Conservation (phyloP, 2,329 filamentous ascomycete species). For the Fonsecaea multimorphosa region DNA sequence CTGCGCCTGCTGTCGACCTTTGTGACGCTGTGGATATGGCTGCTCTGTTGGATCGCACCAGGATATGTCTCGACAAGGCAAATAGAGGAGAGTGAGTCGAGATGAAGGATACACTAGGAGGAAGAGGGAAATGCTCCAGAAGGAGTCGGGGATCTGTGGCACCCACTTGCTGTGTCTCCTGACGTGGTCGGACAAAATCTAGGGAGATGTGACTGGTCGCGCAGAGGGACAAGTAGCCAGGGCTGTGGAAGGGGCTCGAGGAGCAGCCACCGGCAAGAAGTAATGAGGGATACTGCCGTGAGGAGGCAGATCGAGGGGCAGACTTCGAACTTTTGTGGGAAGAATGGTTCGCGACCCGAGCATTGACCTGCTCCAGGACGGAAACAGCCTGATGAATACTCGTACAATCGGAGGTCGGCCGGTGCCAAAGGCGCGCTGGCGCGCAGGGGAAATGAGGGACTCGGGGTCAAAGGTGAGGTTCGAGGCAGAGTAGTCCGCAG, state of each 20-base stretch:
- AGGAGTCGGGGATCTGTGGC: constrained; percentile 11
- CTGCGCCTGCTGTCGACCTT: constrained; percentile 15
- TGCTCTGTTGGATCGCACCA: background rate
- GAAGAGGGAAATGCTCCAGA: constrained; percentile 24
- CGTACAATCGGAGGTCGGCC: constrained; percentile 17
- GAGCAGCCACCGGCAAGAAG: constrained; percentile 9
- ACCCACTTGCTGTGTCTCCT: constrained; percentile 13
- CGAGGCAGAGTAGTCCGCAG: background rate
- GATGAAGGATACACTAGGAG: constrained; percentile 12
- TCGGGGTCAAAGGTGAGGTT: background rate
- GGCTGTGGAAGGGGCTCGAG: constrained; percentile 11
- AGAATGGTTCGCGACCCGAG: constrained; percentile 2
- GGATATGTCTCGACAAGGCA: constrained; percentile 9
- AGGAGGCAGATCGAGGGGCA: constrained; percentile 26
- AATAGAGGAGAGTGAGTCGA: constrained; percentile 13
- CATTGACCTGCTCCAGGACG: background rate
- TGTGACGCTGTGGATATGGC: constrained; percentile 12
- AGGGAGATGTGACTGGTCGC: constrained; percentile 23
- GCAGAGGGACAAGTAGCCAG: background rate
- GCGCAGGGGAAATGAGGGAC: constrained; percentile 5
- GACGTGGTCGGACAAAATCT: constrained; percentile 12
- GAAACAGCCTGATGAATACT: constrained; percentile 15
- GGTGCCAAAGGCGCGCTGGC: background rate
- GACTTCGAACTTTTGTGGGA: constrained; percentile 18
- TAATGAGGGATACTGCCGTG: constrained; percentile 17